These are phyloP conservation scores for Leccinum pellstonianum DNA, from an alignment of 768 basidiomycete species.

Conservation along the genomic window DNA sequence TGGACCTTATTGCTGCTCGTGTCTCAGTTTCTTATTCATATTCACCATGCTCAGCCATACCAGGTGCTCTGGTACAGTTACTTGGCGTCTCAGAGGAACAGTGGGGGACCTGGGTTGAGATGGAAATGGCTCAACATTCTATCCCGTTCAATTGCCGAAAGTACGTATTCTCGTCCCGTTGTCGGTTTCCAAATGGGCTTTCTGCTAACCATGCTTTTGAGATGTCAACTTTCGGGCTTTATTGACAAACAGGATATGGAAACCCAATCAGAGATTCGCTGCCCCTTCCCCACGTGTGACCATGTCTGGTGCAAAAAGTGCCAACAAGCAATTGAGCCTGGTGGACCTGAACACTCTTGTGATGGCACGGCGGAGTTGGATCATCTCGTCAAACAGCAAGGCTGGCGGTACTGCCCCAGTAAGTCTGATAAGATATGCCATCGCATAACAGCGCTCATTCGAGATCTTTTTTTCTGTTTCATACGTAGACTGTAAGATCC, in stretches of 20 bases:
- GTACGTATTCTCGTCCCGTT: conserved; percentile 31
- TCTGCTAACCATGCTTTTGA: conserved; percentile 20
- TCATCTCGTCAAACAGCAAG: conserved; percentile 47
- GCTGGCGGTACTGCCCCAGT: conserved; percentile 68
- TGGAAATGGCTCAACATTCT: conserved; percentile 45
- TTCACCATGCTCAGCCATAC: conserved; percentile 34
- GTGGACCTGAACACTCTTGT: conserved; percentile 51
- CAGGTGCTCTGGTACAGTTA: conserved; percentile 36
- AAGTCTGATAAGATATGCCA: conserved; percentile 8
- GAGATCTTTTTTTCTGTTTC: neutral
- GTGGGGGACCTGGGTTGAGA: conserved; percentile 43
- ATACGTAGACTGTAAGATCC: conserved; percentile 43
- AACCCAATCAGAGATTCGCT: conserved; percentile 40
- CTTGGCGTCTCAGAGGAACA: conserved; percentile 47
- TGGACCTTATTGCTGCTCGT: neutral
- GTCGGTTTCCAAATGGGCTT: neutral
- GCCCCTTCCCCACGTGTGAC: conserved; percentile 48
- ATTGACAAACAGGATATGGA: conserved; percentile 51
- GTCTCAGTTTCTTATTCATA: neutral
- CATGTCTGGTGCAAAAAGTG: conserved; percentile 63
- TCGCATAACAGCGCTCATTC: neutral
- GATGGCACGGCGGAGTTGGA: conserved; percentile 56
- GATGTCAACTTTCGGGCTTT: conserved; percentile 50
- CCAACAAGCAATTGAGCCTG: conserved; percentile 38
- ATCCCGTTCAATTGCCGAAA: conserved; percentile 47